Conservation (phyloP, 495 filamentous ascomycete genomes). For the Corynascus novoguineensis region DNA sequence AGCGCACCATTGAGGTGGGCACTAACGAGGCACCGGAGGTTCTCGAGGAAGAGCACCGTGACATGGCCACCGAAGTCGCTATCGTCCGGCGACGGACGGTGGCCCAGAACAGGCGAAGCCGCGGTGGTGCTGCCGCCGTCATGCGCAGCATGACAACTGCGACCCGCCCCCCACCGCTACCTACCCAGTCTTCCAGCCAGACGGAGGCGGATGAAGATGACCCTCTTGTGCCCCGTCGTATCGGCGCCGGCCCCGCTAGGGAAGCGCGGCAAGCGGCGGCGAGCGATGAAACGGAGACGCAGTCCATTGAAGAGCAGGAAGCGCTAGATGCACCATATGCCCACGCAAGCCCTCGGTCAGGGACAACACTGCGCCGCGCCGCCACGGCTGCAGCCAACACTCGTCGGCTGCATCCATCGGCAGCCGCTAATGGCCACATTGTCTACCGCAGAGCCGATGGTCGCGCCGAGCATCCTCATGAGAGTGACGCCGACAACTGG, state of each 20-base stretch:
- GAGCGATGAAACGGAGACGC: conserved; percentile 26
- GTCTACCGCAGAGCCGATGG: conserved; percentile 57
- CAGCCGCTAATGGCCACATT: conserved; percentile 34
- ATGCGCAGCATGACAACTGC: conserved; percentile 32
- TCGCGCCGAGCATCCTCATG: conserved; percentile 67
- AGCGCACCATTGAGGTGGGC: conserved; percentile 70
- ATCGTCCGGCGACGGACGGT: conserved; percentile 72
- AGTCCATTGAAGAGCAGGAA: conserved; percentile 50
- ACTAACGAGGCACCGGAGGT: conserved; percentile 60
- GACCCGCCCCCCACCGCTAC: conserved; percentile 20
- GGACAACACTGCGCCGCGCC: conserved; percentile 68
- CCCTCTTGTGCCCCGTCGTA: conserved; percentile 38
- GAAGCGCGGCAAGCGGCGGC: conserved; percentile 16
- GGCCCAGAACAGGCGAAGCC: conserved; percentile 46
- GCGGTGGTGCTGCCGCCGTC: conserved; percentile 34
- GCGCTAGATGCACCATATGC: conserved; percentile 66
- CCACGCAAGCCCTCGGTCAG: conserved; percentile 71
- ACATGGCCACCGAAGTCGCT: conserved; percentile 76
- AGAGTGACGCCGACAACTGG: conserved; percentile 90
- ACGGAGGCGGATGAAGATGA: conserved; percentile 36
- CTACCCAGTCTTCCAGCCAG: conserved; percentile 18
- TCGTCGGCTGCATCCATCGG: conserved; percentile 53
- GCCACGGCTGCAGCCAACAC: conserved; percentile 72
- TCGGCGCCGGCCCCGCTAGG: conserved; percentile 23
- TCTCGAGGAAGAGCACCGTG: conserved; percentile 67